phyloP scores from a whole-genome alignment of 2,329 filamentous ascomycete species.

The Leptographium lundbergii region DNA sequence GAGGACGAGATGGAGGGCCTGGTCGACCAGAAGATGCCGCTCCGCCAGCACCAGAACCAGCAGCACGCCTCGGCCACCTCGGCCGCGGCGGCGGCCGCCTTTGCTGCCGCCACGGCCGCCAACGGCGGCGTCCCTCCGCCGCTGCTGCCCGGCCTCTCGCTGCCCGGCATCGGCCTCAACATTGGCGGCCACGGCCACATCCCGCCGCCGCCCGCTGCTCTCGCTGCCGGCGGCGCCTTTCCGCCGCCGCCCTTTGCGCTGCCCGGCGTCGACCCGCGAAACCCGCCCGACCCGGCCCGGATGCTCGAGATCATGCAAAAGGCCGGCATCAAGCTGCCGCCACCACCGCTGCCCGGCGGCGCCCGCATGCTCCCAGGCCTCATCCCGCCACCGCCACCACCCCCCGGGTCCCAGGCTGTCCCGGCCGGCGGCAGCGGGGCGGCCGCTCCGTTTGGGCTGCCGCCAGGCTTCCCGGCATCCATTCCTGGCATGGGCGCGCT shows the following conservation, averaged over 20 bases:
- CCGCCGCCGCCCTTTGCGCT: constrained; percentile 33
- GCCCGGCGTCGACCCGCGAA: constrained; percentile 44
- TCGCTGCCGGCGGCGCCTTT: constrained; percentile 25
- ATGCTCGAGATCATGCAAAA: constrained; percentile 54
- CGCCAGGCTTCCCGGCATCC: constrained; percentile 16
- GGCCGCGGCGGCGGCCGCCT: not conserved
- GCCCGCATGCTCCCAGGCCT: constrained; percentile 33
- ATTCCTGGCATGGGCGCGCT: constrained; percentile 20
- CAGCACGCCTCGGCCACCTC: not conserved
- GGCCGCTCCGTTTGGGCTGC: constrained; percentile 16
- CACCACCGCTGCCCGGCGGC: constrained; percentile 27
- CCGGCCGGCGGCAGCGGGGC: not conserved
- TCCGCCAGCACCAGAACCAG: constrained; percentile 28
- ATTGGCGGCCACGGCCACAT: not conserved
- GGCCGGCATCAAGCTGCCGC: constrained; percentile 50
- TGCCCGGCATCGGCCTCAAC: constrained; percentile 35
- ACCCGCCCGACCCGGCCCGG: constrained; percentile 47
- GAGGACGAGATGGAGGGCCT: constrained; percentile 90
- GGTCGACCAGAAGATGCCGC: constrained; percentile 75
- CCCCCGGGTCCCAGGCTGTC: constrained; percentile 16
- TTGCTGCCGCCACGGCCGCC: constrained; percentile 30
- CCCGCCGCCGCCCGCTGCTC: constrained; percentile 31
- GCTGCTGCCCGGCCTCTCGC: constrained; percentile 47
- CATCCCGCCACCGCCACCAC: constrained; percentile 30
- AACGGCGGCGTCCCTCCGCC: not conserved